A percentile compares a stretch with the other conserved stretches of the same genome.
Evolutionary conservation across 192 early-diverging fungal species (phyloP).

Genomic region (Phlyctochytrium planicorne): DNA sequence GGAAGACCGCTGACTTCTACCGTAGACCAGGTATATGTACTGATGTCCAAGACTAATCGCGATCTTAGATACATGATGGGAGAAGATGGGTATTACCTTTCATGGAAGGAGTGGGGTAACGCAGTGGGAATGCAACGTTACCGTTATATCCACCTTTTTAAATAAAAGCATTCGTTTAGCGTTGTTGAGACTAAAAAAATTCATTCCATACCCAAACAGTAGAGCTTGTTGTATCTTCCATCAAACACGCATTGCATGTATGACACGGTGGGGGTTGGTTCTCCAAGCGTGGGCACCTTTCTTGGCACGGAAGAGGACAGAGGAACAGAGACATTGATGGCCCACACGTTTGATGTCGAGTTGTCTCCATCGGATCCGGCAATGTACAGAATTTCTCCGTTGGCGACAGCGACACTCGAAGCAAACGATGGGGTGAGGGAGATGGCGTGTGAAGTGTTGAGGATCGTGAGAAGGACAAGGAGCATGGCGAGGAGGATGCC

Average conservation of each 20-base stretch:
- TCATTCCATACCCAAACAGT: not conserved
- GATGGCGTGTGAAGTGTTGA: too few relatives aligned
- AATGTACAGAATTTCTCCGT: too few relatives aligned
- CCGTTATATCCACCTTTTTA: not conserved
- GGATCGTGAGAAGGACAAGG: too few relatives aligned
- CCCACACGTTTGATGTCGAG: too few relatives aligned
- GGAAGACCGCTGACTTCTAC: too few relatives aligned
- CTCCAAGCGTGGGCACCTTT: not conserved
- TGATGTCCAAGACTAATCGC: not conserved
- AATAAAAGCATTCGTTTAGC: too few relatives aligned
- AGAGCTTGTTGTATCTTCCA: not conserved
- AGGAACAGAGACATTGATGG: not conserved
- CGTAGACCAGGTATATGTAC: not conserved
- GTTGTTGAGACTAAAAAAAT: too few relatives aligned
- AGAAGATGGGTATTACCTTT: not conserved
- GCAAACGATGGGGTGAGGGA: too few relatives aligned
- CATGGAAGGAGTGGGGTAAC: not conserved
- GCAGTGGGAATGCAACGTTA: not conserved
- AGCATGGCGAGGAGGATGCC: too few relatives aligned
- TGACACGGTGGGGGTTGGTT: not conserved
- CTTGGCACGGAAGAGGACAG: not conserved
- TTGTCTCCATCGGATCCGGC: too few relatives aligned
- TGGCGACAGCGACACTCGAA: too few relatives aligned
- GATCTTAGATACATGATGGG: not conserved
- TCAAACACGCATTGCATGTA: not conserved